Evolutionary conservation across 1,284 basidiomycete genomes (phyloP).

Genomic region (Omphalotus olearius): DNA sequence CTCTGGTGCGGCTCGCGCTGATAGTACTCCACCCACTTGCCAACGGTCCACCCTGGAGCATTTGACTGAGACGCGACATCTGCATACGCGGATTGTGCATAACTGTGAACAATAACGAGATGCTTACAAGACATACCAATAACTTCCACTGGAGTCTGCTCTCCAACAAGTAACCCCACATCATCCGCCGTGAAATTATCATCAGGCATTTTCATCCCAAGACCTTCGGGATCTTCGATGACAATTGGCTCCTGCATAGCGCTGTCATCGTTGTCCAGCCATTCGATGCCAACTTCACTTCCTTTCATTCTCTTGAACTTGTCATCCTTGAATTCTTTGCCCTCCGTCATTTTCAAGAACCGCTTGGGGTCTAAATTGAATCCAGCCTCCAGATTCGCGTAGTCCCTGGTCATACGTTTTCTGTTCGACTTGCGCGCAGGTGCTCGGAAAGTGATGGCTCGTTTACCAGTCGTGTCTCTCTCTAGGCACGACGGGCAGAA

Average conservation of each 20-base stretch:
- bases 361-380: conserved; percentile 60
- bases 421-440: conserved; percentile 76
- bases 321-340: conserved; percentile 55
- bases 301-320: conserved; percentile 67
- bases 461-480: conserved; percentile 44
- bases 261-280: conserved; percentile 64
- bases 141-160: conserved; percentile 78
- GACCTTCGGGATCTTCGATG: conserved; percentile 68
- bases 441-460: conserved; percentile 65
- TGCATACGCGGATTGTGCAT: conserved; percentile 24
- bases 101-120: conserved; percentile 5
- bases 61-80: conserved; percentile 84
- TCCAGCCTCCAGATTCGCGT: conserved; percentile 66
- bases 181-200: conserved; percentile 68
- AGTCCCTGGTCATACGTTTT: conserved; percentile 68
- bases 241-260: conserved; percentile 78
- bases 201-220: conserved; percentile 84
- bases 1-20: conserved; percentile 56
- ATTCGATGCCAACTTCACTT: conserved; percentile 59
- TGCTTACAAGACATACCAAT: conserved; percentile 59
- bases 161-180: conserved; percentile 78
- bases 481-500: conserved; percentile 64
- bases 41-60: conserved; percentile 81
- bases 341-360: conserved; percentile 65
- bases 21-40: conserved; percentile 90